Evolutionary conservation across 2,329 filamentous ascomycete species (phyloP).

Genomic region (Venturia aucupariae): DNA sequence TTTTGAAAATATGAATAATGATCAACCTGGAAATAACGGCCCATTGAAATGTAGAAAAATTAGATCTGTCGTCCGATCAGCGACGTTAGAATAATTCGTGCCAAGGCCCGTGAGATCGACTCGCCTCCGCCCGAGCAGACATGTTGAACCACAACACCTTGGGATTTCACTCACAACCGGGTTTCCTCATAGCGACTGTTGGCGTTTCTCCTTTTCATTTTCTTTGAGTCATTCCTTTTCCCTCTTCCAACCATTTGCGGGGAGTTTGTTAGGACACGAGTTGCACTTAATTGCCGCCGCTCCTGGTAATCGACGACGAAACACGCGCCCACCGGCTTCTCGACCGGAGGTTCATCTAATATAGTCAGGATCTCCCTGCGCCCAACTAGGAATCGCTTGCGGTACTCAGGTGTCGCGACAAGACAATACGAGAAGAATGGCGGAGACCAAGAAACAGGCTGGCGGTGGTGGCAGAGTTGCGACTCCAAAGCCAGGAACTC

Average conservation of each 20-base stretch:
- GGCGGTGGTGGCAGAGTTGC: slow-evolving; percentile 42
- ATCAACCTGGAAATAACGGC: background rate
- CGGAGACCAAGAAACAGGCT: slow-evolving; percentile 50
- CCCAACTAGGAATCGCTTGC: background rate
- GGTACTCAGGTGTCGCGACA: background rate
- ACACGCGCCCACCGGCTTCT: slow-evolving; percentile 10
- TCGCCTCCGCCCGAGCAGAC: background rate
- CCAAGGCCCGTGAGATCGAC: background rate
- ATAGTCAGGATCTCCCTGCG: background rate
- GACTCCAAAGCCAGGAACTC: slow-evolving; percentile 38
- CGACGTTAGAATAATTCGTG: background rate
- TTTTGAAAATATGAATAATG: background rate
- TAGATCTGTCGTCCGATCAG: background rate
- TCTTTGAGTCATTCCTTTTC: slow-evolving; percentile 7
- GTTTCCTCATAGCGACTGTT: background rate
- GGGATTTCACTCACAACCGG: background rate
- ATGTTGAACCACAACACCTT: background rate
- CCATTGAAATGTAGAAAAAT: background rate
- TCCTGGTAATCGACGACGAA: background rate
- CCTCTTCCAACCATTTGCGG: background rate
- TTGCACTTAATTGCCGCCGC: slow-evolving; percentile 7
- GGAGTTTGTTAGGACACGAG: background rate
- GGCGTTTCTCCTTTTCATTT: slow-evolving; percentile 1
- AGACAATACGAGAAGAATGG: slow-evolving; percentile 31
- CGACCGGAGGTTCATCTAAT: slow-evolving; percentile 5